Percentiles rank a stretch among this genome's conserved stretches.
phyloP scores from a whole-genome alignment of 352 stramenopile species.

The Phytophthora pinifolia region DNA sequence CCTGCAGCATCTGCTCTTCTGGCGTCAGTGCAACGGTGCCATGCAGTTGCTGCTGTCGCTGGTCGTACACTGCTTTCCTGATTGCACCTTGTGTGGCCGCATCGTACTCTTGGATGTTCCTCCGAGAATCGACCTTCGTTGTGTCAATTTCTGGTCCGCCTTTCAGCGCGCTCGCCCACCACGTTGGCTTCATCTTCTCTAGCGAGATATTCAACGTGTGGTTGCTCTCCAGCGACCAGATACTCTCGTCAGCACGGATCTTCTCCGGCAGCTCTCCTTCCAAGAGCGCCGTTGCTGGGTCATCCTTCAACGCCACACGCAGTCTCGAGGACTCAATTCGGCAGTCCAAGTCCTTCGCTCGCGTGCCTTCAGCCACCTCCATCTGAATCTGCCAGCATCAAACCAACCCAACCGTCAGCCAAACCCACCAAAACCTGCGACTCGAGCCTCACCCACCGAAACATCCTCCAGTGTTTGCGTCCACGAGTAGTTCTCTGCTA shows the following conservation, averaged over 20 bases:
- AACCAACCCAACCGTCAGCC: not conserved
- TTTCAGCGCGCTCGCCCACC: conserved; percentile 95
- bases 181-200: conserved; percentile 97
- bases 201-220: conserved; percentile 86
- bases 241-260: conserved; percentile 96
- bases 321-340: conserved; percentile 87
- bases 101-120: conserved; percentile 96
- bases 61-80: conserved; percentile 98
- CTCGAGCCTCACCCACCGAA: conserved; percentile 50
- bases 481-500: conserved; percentile 93
- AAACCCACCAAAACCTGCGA: not conserved
- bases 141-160: conserved; percentile 97
- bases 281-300: conserved; percentile 34
- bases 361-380: conserved; percentile 87
- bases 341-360: conserved; percentile 91
- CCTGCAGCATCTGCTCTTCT: conserved; percentile 93
- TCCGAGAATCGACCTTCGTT: conserved; percentile 95
- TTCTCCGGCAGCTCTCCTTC: conserved; percentile 91
- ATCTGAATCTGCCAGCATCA: conserved; percentile 66
- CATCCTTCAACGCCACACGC: conserved; percentile 76
- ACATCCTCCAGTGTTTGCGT: conserved; percentile 98
- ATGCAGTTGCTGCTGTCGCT: conserved; percentile 91
- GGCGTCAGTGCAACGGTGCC: conserved; percentile 90
- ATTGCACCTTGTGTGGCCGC: conserved; percentile 97
- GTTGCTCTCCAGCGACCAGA: conserved; percentile 94